Evolutionary conservation across 2,329 filamentous ascomycete genomes (phyloP).

Genomic region (Pleomassaria siparia): DNA sequence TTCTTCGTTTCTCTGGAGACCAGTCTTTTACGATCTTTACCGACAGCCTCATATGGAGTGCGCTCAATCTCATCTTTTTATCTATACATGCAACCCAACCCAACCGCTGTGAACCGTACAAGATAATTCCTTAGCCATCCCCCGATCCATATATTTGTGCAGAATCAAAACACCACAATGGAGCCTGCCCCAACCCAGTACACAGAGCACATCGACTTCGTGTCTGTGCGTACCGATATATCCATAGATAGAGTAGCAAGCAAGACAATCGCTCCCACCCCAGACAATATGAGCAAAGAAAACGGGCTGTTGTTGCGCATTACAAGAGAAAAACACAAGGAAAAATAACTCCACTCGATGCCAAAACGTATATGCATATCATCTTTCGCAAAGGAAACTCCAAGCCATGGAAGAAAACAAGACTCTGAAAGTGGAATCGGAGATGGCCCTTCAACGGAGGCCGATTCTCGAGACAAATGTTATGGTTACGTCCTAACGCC

Average conservation of each 20-base stretch:
- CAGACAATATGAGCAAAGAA: background rate
- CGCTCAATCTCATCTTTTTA: constrained; percentile 4
- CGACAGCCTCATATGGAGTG: background rate
- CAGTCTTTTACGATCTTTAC: background rate
- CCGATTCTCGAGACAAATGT: background rate
- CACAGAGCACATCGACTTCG: background rate
- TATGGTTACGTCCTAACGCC: background rate
- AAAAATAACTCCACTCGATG: constrained; percentile 4
- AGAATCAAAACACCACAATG: background rate
- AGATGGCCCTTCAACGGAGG: background rate
- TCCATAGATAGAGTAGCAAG: constrained; percentile 2
- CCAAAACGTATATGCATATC: constrained; percentile 1
- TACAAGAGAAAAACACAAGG: background rate
- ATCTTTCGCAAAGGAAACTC: background rate
- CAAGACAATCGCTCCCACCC: background rate
- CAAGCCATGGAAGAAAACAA: background rate
- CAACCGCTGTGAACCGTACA: background rate
- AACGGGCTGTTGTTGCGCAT: background rate
- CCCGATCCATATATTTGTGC: background rate
- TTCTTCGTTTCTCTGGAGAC: background rate
- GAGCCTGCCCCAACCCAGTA: constrained; percentile 1
- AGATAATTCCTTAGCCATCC: background rate
- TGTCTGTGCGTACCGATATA: constrained; percentile 1
- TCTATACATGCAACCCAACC: constrained; percentile 2
- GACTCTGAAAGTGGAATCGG: background rate